Conservation (phyloP, 305 asterid species). For the Solanum hybrid region DNA sequence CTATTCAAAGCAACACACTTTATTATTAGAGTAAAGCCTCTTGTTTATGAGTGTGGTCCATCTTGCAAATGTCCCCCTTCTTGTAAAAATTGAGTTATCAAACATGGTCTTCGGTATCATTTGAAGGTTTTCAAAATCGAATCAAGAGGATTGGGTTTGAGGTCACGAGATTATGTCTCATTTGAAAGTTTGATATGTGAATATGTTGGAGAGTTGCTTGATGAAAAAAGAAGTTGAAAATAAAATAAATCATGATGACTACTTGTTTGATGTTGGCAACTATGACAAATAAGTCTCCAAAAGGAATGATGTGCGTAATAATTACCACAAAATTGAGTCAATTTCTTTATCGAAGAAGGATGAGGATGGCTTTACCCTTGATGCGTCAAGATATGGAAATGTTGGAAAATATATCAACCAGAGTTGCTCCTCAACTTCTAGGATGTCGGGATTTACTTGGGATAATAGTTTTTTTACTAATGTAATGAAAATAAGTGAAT, state of each 20-base stretch:
- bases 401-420: not conserved
- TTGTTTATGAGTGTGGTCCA: not conserved
- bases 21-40: not conserved
- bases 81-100: not conserved
- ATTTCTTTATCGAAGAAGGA: not conserved
- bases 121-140: not conserved
- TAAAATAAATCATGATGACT: too few relatives aligned
- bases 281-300: not conserved
- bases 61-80: not conserved
- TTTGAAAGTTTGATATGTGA: not conserved
- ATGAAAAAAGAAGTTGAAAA: not conserved
- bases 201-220: not conserved
- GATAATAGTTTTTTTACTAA: not conserved
- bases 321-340: not conserved
- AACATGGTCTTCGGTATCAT: not conserved
- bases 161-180: not conserved
- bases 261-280: not conserved
- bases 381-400: not conserved
- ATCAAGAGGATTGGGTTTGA: not conserved
- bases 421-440: not conserved
- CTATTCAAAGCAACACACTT: slow-evolving; percentile 14
- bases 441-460: not conserved
- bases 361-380: not conserved
- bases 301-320: not conserved
- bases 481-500: not conserved